These are phyloP conservation scores for Delphinella strobiligena DNA, from an alignment of 2,329 filamentous ascomycete species.

Conservation along the genomic window DNA sequence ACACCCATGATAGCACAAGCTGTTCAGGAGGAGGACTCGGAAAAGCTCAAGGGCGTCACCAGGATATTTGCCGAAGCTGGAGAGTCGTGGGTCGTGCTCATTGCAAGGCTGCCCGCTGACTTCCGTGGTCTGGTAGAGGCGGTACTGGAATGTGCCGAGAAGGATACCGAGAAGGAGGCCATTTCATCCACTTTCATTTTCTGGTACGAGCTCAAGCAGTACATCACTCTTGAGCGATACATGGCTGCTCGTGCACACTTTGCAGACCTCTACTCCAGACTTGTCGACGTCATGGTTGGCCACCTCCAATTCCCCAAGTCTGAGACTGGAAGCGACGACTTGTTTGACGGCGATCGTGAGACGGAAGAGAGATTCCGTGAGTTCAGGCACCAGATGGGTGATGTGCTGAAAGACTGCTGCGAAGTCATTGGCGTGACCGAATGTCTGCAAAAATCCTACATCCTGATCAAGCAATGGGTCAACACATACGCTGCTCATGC, in stretches of 20 bases:
- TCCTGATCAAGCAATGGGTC: conserved; percentile 80
- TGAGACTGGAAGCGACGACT: conserved; percentile 59
- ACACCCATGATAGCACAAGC: conserved; percentile 63
- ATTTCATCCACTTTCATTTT: conserved; percentile 92
- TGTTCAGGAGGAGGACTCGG: conserved; percentile 69
- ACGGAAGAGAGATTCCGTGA: conserved; percentile 94
- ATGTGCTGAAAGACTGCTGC: conserved; percentile 93
- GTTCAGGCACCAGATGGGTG: conserved; percentile 94
- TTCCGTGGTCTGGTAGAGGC: conserved; percentile 81
- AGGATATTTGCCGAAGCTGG: conserved; percentile 86
- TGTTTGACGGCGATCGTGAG: conserved; percentile 93
- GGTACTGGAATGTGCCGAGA: conserved; percentile 79
- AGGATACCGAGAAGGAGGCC: conserved; percentile 80
- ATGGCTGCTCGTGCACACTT: conserved; percentile 66
- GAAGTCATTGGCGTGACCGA: conserved; percentile 90
- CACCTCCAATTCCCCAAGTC: conserved; percentile 79
- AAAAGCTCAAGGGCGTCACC: conserved; percentile 78
- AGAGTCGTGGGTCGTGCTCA: conserved; percentile 85
- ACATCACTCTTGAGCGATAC: conserved; percentile 82
- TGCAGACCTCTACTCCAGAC: conserved; percentile 70
- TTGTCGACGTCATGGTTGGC: conserved; percentile 86
- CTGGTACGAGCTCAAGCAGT: conserved; percentile 98
- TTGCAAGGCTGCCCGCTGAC: conserved; percentile 68
- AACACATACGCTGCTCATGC: conserved; percentile 67
- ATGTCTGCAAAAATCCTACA: conserved; percentile 79